Conservation (phyloP, 257 asterid genomes). For the Pogostemon cablin region DNA sequence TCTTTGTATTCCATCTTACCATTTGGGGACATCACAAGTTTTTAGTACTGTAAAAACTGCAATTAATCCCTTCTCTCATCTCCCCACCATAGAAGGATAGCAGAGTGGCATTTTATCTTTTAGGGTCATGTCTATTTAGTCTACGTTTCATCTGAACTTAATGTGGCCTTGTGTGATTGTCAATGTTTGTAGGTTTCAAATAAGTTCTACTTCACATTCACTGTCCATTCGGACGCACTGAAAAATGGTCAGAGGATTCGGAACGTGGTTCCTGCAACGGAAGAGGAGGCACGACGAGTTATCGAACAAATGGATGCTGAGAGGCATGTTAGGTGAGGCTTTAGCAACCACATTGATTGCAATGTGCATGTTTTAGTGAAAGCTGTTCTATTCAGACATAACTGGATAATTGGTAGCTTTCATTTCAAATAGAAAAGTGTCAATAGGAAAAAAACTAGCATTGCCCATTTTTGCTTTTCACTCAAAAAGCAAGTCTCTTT, state of each 20-base stretch:
- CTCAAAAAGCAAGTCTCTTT: neutral
- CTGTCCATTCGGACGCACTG: conserved; percentile 57
- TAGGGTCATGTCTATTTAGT: too few species aligned
- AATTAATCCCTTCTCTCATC: too few species aligned
- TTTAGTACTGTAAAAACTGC: too few species aligned
- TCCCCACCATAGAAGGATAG: too few species aligned
- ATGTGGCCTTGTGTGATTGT: conserved; percentile 13
- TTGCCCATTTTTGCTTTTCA: neutral
- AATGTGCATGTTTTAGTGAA: neutral
- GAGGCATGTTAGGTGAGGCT: conserved; percentile 35
- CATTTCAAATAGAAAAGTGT: neutral
- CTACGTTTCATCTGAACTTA: neutral
- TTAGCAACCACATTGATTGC: neutral
- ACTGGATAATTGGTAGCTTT: neutral
- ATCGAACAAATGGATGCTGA: conserved; percentile 87
- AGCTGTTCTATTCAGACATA: conserved; percentile 8
- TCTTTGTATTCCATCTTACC: neutral
- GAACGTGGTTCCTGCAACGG: conserved; percentile 85
- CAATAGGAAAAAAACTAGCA: neutral
- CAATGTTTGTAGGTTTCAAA: conserved; percentile 68
- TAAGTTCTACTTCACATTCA: conserved; percentile 89
- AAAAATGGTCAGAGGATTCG: conserved; percentile 55
- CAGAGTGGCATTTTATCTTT: too few species aligned
- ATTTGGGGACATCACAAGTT: too few species aligned
- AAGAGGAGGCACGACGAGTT: conserved; percentile 82